Evolutionary conservation across 352 stramenopile genomes (phyloP), one percentile per base, ranked within the genome.

Genomic region (Pythium rishiriense): DNA sequence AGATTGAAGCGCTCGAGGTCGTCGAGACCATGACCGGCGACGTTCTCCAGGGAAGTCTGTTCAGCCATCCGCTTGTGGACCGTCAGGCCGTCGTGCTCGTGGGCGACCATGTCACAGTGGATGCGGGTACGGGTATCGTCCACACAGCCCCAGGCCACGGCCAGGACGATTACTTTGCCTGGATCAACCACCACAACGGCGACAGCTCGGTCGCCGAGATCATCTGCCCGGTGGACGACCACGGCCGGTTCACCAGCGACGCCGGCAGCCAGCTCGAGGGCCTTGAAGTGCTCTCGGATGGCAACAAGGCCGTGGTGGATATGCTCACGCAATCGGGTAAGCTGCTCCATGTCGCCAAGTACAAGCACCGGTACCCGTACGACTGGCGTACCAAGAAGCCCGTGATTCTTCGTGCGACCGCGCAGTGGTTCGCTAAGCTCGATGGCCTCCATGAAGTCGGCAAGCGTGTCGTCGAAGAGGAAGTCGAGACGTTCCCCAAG

Each of bases 381-480:
- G 98, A 99, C 83, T 99, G 98, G 97, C 87, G 98, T 58, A 99
- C 97, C 1, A 99, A 99, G 76, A 94, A 99, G 72, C 98, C 98
- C 12, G 97, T 98, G 21, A 99, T 99, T 66, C 93, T 99, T 60
- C 90, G 97, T 26, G 97, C 97, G 26, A 99, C 98, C 7, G 93
- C 97, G 57, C 97, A 99, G 74, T 99, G 97, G 97, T 99, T 99
- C 81, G 96, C 97, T 8, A 97, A 94, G 51, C 90, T 99, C 4
- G 91, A 98, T 71, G 84, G 77, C 11, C 97, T 99, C 58, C 84
- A 97, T 62, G 90, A 94, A 9, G 71, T 88, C 2, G 85, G 80
- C 33, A 78, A 85, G 54, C 31, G 70, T 4, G 77, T 83, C 35
- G 52, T 94, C 8, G 52, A 74, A n/a, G 62, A 90, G 17, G 62